Percentiles rank a stretch among this genome's conserved stretches.
These are phyloP conservation scores for Sphaerulina vaccinii DNA, from an alignment of 2,329 filamentous ascomycete species.

Conservation along the genomic window DNA sequence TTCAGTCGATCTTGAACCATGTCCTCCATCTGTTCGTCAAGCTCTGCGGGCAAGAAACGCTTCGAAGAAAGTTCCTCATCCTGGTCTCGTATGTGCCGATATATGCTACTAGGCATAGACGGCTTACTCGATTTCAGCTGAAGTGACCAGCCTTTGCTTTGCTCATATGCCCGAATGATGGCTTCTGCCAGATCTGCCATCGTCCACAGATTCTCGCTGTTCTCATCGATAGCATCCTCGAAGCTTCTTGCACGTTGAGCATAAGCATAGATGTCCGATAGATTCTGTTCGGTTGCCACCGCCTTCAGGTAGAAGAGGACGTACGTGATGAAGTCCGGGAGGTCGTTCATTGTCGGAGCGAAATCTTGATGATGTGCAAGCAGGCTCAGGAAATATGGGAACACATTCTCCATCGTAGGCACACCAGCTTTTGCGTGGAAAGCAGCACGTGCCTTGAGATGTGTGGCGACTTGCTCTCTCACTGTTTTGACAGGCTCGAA, in stretches of 20 bases:
- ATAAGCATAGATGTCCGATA: conserved; percentile 86
- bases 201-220: conserved; percentile 76
- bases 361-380: conserved; percentile 95
- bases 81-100: conserved; percentile 71
- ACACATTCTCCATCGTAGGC: conserved; percentile 72
- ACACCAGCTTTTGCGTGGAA: conserved; percentile 57
- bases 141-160: conserved; percentile 80
- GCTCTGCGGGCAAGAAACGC: conserved; percentile 74
- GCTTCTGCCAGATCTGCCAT: conserved; percentile 83
- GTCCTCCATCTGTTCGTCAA: conserved; percentile 72
- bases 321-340: conserved; percentile 82
- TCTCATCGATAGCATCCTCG: conserved; percentile 69
- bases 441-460: conserved; percentile 79
- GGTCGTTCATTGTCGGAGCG: conserved; percentile 61
- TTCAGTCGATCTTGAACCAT: conserved; percentile 70
- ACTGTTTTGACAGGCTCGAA: conserved; percentile 80
- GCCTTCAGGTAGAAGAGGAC: conserved; percentile 83
- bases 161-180: conserved; percentile 80
- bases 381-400: conserved; percentile 80
- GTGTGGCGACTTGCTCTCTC: conserved; percentile 75
- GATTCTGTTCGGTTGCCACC: conserved; percentile 80
- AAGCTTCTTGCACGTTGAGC: conserved; percentile 92
- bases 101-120: conserved; percentile 76
- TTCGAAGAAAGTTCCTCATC: conserved; percentile 85
- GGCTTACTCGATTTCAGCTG: conserved; percentile 80